These are phyloP conservation scores for Pyrus hybrid DNA, from an alignment of 331 rosid genomes.

Conservation along the genomic window DNA sequence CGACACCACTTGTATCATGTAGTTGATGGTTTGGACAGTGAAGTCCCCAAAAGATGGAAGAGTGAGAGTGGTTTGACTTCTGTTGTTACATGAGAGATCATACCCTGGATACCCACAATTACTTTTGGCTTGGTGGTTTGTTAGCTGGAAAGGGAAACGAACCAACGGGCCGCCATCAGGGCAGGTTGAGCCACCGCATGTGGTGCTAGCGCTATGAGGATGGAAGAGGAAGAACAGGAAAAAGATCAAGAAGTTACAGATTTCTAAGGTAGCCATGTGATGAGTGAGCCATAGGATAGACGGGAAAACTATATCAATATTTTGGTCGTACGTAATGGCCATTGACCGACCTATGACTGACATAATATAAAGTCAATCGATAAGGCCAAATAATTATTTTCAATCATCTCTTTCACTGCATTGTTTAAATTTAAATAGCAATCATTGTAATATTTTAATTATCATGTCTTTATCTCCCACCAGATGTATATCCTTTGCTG, in stretches of 20 bases:
- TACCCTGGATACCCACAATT: slow-evolving; percentile 26
- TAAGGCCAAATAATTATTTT: not conserved
- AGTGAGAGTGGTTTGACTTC: slow-evolving; percentile 22
- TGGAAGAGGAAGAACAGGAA: not conserved
- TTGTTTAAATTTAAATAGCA: not conserved
- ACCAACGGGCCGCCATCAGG: not conserved
- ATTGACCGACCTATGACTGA: not conserved
- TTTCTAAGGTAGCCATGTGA: not conserved
- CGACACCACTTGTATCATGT: slow-evolving; percentile 13
- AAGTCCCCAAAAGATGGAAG: slow-evolving; percentile 30
- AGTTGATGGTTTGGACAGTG: slow-evolving; percentile 22
- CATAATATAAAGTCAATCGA: not conserved
- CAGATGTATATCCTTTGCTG: no score
- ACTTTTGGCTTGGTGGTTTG: not conserved
- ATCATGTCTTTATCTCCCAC: no score
- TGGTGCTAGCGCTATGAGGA: not conserved
- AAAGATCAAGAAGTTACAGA: not conserved
- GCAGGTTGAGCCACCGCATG: not conserved
- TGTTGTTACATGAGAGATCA: slow-evolving; percentile 33
- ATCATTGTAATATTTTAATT: no score
- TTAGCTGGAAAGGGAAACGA: slow-evolving; percentile 35
- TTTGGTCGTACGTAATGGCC: not conserved
- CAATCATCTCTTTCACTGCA: not conserved
- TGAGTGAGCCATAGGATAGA: not conserved
- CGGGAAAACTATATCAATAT: not conserved